Evolutionary conservation across 2,329 filamentous ascomycete species (phyloP).

Genomic region (Spiromastix sp.): DNA sequence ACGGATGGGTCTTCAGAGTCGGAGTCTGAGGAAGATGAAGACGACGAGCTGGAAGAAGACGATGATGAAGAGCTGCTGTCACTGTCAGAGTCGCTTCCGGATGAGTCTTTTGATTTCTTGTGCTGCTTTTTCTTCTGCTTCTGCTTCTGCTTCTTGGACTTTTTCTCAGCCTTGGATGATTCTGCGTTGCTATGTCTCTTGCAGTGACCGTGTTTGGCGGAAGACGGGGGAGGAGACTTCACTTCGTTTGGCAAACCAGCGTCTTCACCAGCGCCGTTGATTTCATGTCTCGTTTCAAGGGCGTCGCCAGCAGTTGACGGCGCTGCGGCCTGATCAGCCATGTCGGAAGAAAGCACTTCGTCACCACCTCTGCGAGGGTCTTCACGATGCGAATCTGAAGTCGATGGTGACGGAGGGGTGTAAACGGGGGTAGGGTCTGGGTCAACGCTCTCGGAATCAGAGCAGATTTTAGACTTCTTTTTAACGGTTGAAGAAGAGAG

Average conservation of each 20-base stretch:
- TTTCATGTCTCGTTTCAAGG: slow-evolving; percentile 22
- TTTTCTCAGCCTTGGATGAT: slow-evolving; percentile 11
- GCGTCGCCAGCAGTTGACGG: slow-evolving; percentile 11
- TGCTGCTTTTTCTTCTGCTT: slow-evolving; percentile 12
- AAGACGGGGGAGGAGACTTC: slow-evolving; percentile 13
- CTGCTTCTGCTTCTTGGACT: slow-evolving; percentile 18
- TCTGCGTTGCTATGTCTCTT: slow-evolving; percentile 22
- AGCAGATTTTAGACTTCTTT: slow-evolving; percentile 3
- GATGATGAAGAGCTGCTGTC: slow-evolving; percentile 3
- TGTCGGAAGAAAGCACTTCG: slow-evolving; percentile 10
- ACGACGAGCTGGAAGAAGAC: slow-evolving; percentile 11
- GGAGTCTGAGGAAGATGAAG: slow-evolving; percentile 12
- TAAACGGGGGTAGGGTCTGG: slow-evolving; percentile 13
- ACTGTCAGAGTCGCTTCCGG: slow-evolving; percentile 5
- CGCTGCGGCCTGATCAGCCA: slow-evolving; percentile 20
- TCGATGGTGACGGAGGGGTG: slow-evolving; percentile 15
- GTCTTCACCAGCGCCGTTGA: slow-evolving; percentile 18
- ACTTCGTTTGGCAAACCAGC: slow-evolving; percentile 17
- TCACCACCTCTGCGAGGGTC: slow-evolving; percentile 8
- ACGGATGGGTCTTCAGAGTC: slow-evolving; percentile 12
- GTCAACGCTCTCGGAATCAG: slow-evolving; percentile 13
- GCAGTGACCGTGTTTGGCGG: slow-evolving; percentile 19
- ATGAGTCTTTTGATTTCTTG: slow-evolving; percentile 8
- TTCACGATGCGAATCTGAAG: slow-evolving; percentile 16
- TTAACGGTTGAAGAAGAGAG: not conserved